Evolutionary conservation across 192 early-diverging fungal species (phyloP).

Genomic region (Coemansia sp.): DNA sequence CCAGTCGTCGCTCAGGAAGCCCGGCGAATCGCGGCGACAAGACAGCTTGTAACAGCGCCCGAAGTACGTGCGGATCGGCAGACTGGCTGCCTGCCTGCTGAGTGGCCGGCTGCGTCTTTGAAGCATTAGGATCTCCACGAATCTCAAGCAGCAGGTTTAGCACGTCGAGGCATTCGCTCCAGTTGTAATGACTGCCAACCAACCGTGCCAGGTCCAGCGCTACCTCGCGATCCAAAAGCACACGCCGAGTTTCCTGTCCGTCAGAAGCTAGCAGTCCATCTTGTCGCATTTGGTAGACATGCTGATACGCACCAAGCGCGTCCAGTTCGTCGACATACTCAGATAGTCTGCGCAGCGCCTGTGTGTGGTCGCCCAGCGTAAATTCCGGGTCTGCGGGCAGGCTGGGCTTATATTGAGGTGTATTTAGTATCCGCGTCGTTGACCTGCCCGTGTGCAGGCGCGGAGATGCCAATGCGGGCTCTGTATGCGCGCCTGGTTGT

Average conservation of each 20-base stretch:
- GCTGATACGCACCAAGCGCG: constrained; percentile 9
- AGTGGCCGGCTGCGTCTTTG: not conserved
- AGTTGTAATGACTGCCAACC: constrained; percentile 8
- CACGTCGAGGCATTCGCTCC: constrained; percentile 25
- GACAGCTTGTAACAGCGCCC: constrained; percentile 6
- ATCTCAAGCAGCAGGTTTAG: constrained; percentile 26
- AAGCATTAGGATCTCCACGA: not conserved
- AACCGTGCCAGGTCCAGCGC: constrained; percentile 4
- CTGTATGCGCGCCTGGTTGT: not conserved
- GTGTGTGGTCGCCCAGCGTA: not conserved
- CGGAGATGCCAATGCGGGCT: no score
- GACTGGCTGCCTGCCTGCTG: not conserved
- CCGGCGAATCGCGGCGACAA: constrained; percentile 15
- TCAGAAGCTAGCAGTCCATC: constrained; percentile 1
- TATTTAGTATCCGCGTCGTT: not conserved
- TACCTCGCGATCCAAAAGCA: constrained; percentile 18
- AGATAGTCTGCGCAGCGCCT: constrained; percentile 2
- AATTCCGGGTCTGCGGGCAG: not conserved
- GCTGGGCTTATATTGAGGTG: not conserved
- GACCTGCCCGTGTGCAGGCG: no score
- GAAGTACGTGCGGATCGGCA: not conserved
- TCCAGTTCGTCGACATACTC: not conserved
- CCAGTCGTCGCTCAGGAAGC: constrained; percentile 27
- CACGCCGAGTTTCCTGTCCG: constrained; percentile 5
- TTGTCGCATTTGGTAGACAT: constrained; percentile 5